A percentile compares a stretch with the other conserved stretches of the same genome.
These are phyloP conservation scores for Myriosclerotinia scirpicola DNA, from an alignment of 2,329 filamentous ascomycete species.

Conservation along the genomic window DNA sequence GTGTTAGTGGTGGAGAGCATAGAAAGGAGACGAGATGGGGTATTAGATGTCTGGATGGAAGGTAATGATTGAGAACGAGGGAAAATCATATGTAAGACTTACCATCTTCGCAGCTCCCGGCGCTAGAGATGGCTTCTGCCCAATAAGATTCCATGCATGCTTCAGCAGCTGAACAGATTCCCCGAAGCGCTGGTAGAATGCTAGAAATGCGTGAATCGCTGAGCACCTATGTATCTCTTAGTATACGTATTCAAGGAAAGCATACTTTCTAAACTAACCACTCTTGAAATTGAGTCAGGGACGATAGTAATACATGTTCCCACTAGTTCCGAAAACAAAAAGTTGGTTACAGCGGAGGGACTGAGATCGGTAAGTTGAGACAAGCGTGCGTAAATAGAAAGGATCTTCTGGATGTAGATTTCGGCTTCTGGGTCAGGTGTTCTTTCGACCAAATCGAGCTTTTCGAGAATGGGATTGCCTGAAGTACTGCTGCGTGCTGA, in stretches of 20 bases:
- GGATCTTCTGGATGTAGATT: constrained; percentile 15
- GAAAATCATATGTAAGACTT: background rate
- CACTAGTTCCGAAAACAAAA: constrained; percentile 43
- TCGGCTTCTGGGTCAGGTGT: constrained; percentile 11
- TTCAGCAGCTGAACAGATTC: constrained; percentile 48
- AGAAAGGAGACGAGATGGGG: background rate
- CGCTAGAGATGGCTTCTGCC: constrained; percentile 42
- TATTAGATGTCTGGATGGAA: background rate
- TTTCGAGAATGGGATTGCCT: background rate
- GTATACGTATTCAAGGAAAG: background rate
- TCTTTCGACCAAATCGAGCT: background rate
- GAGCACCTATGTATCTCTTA: constrained; percentile 40
- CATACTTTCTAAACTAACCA: background rate
- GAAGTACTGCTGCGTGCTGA: constrained; percentile 3
- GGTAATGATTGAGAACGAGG: background rate
- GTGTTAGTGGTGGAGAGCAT: constrained; percentile 26
- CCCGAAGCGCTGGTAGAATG: constrained; percentile 44
- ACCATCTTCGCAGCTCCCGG: constrained; percentile 29
- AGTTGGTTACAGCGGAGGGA: constrained; percentile 41
- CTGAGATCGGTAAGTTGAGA: constrained; percentile 32
- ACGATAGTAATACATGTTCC: constrained; percentile 39
- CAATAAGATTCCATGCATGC: constrained; percentile 48
- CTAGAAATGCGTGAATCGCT: constrained; percentile 37
- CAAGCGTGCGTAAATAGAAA: constrained; percentile 21
- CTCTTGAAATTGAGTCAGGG: constrained; percentile 2